These are phyloP conservation scores for Zygoascus hellenicus DNA, from an alignment of 1,139 yeast species.

Conservation along the genomic window DNA sequence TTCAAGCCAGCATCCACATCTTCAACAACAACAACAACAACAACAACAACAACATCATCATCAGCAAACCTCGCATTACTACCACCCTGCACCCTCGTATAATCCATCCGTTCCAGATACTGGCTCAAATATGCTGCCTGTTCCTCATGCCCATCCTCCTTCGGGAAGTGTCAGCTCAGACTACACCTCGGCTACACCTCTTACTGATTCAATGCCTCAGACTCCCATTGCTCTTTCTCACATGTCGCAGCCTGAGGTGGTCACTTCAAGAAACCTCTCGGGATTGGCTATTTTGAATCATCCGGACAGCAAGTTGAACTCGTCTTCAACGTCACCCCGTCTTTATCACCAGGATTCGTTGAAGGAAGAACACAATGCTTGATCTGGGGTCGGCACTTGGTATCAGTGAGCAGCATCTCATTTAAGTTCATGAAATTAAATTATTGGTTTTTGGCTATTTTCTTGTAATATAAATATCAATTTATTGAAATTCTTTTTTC, in stretches of 20 bases:
- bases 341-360: conserved; percentile 2
- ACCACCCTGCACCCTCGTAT: conserved; percentile 3
- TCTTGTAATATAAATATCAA: too few species aligned
- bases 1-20: background rate
- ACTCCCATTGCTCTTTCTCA: conserved; percentile 15
- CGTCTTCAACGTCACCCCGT: conserved; percentile 1
- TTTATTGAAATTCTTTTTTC: too few species aligned
- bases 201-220: conserved; percentile 22
- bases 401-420: too few species aligned
- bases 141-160: conserved; percentile 8
- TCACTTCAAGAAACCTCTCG: conserved; percentile 6
- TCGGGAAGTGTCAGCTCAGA: conserved; percentile 13
- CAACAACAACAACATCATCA: conserved; percentile 11
- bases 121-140: conserved; percentile 3
- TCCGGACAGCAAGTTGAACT: conserved; percentile 6
- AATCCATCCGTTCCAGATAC: conserved; percentile 2
- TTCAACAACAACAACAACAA: conserved; percentile 10
- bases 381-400: too few species aligned
- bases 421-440: too few species aligned
- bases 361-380: background rate
- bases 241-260: background rate
- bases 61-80: conserved; percentile 8
- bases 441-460: too few species aligned
- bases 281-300: conserved; percentile 16
- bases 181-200: conserved; percentile 20